Evolutionary conservation across 2,329 filamentous ascomycete genomes (phyloP).

Genomic region (Penicillium digitatum): DNA sequence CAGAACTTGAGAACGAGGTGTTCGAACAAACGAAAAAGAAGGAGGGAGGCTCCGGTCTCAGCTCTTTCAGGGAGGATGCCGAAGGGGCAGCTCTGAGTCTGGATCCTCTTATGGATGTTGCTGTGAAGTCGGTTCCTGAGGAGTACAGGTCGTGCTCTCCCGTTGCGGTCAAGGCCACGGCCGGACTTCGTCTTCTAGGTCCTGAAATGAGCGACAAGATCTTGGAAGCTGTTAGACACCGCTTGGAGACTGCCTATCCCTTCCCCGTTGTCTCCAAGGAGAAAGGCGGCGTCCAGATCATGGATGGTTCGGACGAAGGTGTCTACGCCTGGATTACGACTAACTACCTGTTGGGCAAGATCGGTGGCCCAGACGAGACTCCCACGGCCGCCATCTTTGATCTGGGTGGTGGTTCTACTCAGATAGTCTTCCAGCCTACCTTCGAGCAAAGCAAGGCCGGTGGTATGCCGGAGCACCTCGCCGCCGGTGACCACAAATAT

Average conservation of each 20-base stretch:
- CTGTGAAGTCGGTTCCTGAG: constrained; percentile 78
- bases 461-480: constrained; percentile 79
- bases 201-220: constrained; percentile 76
- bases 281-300: constrained; percentile 86
- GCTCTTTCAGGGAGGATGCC: constrained; percentile 80
- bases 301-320: constrained; percentile 95
- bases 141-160: constrained; percentile 88
- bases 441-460: constrained; percentile 70
- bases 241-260: constrained; percentile 83
- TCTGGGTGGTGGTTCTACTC: constrained; percentile 91
- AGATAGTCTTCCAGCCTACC: constrained; percentile 97
- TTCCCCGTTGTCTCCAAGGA: constrained; percentile 88
- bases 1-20: constrained; percentile 85
- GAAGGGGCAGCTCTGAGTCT: constrained; percentile 84
- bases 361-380: constrained; percentile 83
- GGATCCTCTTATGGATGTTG: constrained; percentile 80
- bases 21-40: constrained; percentile 92
- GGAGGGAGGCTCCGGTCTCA: constrained; percentile 73
- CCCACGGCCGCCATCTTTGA: constrained; percentile 94
- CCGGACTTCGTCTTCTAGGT: constrained; percentile 84
- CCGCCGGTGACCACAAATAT: constrained; percentile 94
- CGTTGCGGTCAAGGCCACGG: constrained; percentile 95
- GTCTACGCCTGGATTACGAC: constrained; percentile 99
- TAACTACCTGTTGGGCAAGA: constrained; percentile 97
- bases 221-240: constrained; percentile 73